These are phyloP conservation scores for Russula sp. DNA, from an alignment of 768 basidiomycete species.

Conservation along the genomic window DNA sequence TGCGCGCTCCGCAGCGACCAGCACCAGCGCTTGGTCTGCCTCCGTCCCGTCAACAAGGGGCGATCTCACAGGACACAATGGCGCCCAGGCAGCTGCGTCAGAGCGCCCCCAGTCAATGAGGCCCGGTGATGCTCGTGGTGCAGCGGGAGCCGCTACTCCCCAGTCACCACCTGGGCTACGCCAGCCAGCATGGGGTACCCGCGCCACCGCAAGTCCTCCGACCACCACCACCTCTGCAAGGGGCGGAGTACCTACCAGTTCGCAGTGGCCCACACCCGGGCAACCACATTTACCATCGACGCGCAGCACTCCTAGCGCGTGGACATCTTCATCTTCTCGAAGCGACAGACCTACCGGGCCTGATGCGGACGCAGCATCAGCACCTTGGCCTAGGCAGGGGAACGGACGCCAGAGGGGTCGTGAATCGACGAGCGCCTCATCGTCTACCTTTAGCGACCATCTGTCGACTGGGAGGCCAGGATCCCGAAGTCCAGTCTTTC, in stretches of 20 bases:
- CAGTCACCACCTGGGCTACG: too few relatives aligned
- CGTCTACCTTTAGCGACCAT: background rate
- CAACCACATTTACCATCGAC: background rate
- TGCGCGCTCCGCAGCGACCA: too few relatives aligned
- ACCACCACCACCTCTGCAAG: background rate
- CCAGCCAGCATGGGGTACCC: background rate
- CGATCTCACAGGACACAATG: too few relatives aligned
- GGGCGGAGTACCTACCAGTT: background rate
- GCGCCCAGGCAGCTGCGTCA: too few relatives aligned
- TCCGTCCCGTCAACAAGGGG: too few relatives aligned
- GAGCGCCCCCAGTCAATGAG: background rate
- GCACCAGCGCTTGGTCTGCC: too few relatives aligned
- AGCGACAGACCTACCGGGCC: background rate
- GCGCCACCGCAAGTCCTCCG: too few relatives aligned
- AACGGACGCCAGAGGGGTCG: background rate
- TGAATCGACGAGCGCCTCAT: background rate
- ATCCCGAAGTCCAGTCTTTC: too few relatives aligned
- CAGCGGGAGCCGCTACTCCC: too few relatives aligned
- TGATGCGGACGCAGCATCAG: background rate
- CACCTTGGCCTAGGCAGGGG: background rate
- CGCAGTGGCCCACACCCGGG: background rate
- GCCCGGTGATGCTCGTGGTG: background rate
- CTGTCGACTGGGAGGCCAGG: background rate
- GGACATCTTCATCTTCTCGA: background rate
- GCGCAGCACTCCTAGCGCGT: background rate